These are phyloP conservation scores for Nitzschia sp. DNA, from an alignment of 108 stramenopile species.

Conservation along the genomic window DNA sequence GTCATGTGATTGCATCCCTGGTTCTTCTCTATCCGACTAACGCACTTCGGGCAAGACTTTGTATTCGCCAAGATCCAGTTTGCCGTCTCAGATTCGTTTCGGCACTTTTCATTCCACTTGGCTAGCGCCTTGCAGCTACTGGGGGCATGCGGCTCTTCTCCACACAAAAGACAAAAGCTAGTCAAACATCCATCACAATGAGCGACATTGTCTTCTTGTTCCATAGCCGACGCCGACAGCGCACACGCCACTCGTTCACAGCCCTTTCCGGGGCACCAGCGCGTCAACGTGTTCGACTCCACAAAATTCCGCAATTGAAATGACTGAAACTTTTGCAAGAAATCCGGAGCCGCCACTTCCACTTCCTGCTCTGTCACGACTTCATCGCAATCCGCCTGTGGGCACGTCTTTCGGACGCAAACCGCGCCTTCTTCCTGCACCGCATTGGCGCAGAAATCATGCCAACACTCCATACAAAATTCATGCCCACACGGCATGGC, in stretches of 20 bases:
- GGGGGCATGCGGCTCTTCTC: constrained; percentile 96
- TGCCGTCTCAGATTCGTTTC: constrained; percentile 96
- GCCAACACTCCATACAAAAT: constrained; percentile 95
- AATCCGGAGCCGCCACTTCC: constrained; percentile 50
- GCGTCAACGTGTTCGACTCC: constrained; percentile 88
- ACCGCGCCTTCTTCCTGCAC: constrained; percentile 79
- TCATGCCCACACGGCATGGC: constrained; percentile 94
- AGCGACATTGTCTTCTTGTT: constrained; percentile 58
- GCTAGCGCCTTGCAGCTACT: constrained; percentile 74
- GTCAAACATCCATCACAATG: constrained; percentile 72
- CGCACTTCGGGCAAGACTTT: constrained; percentile 97
- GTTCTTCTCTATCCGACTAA: constrained; percentile 98
- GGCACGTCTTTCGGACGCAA: constrained; percentile 87
- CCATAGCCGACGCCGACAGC: constrained; percentile 54
- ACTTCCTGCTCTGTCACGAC: constrained; percentile 86
- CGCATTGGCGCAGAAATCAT: constrained; percentile 83
- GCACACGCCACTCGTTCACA: constrained; percentile 93
- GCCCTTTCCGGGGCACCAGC: constrained; percentile 97
- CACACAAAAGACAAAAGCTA: constrained; percentile 90
- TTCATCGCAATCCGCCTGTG: constrained; percentile 88
- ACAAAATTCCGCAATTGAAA: constrained; percentile 94
- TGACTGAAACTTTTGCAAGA: constrained; percentile 63
- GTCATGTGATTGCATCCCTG: constrained; percentile 99
- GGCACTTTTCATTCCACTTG: constrained; percentile 93
- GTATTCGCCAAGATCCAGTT: constrained; percentile 99